phyloP scores from a whole-genome alignment of 2,329 filamentous ascomycete species.

The Apiospora sp. region DNA sequence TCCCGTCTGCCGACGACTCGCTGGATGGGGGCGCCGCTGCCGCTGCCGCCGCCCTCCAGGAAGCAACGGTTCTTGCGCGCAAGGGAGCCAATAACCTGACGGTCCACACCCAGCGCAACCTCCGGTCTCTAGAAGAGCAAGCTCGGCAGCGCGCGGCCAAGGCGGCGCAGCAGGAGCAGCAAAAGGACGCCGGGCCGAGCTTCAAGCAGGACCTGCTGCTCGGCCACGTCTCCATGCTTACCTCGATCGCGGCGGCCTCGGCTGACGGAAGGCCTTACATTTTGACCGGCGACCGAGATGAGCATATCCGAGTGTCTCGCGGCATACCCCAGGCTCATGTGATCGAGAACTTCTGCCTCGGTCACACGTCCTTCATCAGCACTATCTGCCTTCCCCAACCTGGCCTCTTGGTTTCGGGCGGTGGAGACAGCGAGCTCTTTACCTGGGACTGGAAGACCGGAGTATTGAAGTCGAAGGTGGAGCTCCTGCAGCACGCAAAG shows the following conservation, averaged over 20 bases:
- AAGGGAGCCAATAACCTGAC: conserved; percentile 65
- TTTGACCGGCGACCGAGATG: conserved; percentile 64
- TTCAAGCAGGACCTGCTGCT: conserved; percentile 84
- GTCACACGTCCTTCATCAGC: conserved; percentile 86
- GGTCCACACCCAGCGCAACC: conserved; percentile 71
- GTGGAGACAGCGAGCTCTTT: conserved; percentile 80
- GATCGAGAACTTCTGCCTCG: conserved; percentile 89
- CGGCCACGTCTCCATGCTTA: conserved; percentile 95
- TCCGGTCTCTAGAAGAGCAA: conserved; percentile 66
- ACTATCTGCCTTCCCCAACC: conserved; percentile 72
- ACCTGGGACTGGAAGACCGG: conserved; percentile 82
- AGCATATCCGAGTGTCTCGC: conserved; percentile 87
- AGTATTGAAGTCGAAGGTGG: conserved; percentile 60
- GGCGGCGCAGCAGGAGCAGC: conserved; percentile 34
- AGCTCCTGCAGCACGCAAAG: conserved; percentile 56
- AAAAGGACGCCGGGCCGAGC: conserved; percentile 48
- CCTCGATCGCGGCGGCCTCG: conserved; percentile 68
- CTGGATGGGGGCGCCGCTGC: conserved; percentile 9
- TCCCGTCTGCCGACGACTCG: conserved; percentile 43
- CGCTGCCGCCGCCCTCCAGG: conserved; percentile 34
- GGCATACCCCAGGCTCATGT: conserved; percentile 84
- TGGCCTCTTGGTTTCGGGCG: conserved; percentile 81
- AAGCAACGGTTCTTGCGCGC: conserved; percentile 39
- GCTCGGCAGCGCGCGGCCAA: conserved; percentile 51
- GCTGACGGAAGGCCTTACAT: conserved; percentile 56